phyloP scores from a whole-genome alignment of 1,139 yeast genomes.

The Debaryomyces sp. region DNA sequence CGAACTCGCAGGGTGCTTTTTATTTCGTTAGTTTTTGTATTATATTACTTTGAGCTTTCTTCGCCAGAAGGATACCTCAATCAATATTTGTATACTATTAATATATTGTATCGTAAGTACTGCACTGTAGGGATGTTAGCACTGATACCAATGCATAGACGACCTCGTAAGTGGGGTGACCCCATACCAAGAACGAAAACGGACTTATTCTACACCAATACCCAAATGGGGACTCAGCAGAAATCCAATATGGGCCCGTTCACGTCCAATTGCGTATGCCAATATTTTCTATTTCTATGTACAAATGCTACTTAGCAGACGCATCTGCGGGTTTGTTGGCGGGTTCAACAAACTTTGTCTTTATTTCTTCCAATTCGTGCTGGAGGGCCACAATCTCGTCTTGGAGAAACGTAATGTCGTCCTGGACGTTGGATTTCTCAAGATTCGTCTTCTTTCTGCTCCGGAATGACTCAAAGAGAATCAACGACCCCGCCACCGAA shows the following conservation, averaged over 20 bases:
- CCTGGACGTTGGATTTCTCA: slow-evolving; percentile 65
- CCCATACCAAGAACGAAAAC: neutral
- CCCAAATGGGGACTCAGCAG: neutral
- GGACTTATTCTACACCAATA: neutral
- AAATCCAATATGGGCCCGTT: neutral
- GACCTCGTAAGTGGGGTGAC: neutral
- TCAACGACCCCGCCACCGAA: slow-evolving; percentile 75
- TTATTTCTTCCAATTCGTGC: slow-evolving; percentile 37
- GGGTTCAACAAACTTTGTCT: neutral
- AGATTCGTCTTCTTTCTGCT: slow-evolving; percentile 65
- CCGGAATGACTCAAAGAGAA: slow-evolving; percentile 73
- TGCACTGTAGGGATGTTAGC: neutral
- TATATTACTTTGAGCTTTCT: slow-evolving; percentile 11
- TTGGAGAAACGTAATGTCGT: slow-evolving; percentile 69
- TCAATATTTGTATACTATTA: slow-evolving; percentile 6
- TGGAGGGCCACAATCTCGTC: slow-evolving; percentile 69
- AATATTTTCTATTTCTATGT: neutral
- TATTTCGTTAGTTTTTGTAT: slow-evolving; percentile 15
- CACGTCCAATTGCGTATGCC: neutral
- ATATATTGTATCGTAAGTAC: slow-evolving; percentile 5
- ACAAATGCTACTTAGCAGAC: neutral
- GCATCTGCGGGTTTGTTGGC: neutral
- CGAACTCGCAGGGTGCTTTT: neutral
- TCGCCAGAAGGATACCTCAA: neutral
- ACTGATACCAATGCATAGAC: neutral